Conservation (phyloP, 352 stramenopile species). For the Pythium inflatum region DNA sequence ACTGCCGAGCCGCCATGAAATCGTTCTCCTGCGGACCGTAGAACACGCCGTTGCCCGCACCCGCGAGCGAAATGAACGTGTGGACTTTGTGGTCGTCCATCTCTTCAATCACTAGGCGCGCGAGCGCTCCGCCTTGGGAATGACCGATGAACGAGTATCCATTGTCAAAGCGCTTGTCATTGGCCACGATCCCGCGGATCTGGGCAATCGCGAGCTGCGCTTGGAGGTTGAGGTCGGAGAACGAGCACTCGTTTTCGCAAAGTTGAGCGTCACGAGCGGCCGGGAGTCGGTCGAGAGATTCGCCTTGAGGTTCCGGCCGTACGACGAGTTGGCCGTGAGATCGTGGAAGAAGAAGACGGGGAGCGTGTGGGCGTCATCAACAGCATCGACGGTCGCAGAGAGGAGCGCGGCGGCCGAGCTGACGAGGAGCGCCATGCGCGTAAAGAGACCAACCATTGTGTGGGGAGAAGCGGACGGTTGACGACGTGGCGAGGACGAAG, state of each 20-base stretch:
- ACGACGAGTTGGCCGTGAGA: constrained; percentile 36
- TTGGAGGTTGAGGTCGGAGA: constrained; percentile 38
- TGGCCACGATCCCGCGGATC: constrained; percentile 42
- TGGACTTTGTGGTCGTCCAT: constrained; percentile 62
- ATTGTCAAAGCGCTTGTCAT: constrained; percentile 38
- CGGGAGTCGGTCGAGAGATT: constrained; percentile 42
- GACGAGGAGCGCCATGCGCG: too few species aligned
- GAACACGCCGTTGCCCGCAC: constrained; percentile 57
- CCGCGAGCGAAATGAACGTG: constrained; percentile 47
- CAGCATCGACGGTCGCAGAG: too few species aligned
- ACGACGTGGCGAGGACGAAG: background rate
- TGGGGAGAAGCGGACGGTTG: background rate
- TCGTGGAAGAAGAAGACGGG: constrained; percentile 62
- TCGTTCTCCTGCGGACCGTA: constrained; percentile 47
- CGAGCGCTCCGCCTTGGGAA: constrained; percentile 48
- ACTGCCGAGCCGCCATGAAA: constrained; percentile 34
- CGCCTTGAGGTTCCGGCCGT: constrained; percentile 38
- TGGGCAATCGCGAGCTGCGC: constrained; percentile 44
- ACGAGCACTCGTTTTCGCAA: constrained; percentile 44
- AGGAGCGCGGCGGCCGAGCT: too few species aligned
- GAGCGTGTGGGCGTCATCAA: constrained; percentile 22
- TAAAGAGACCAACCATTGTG: too few species aligned
- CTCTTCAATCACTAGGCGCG: constrained; percentile 49
- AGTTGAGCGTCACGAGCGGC: constrained; percentile 43
- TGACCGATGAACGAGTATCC: constrained; percentile 60